A percentile compares a stretch with the other conserved stretches of the same genome.
These are phyloP conservation scores for Aquanectria penicillioides DNA, from an alignment of 2,329 filamentous ascomycete genomes.

Conservation along the genomic window DNA sequence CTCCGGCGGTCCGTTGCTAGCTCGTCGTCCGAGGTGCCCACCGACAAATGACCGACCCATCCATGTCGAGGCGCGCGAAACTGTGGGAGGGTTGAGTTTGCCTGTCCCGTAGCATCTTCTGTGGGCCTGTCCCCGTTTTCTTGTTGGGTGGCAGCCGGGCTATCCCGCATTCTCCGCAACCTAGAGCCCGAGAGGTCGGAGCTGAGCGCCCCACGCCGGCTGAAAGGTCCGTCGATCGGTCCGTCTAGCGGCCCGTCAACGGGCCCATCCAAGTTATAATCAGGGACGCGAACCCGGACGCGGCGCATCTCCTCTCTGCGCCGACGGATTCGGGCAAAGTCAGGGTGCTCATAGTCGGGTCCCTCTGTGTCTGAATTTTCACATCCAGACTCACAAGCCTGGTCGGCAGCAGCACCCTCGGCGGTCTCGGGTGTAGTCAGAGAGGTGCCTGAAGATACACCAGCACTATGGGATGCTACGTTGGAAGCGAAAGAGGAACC, in stretches of 20 bases:
- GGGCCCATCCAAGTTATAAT: constrained; percentile 28
- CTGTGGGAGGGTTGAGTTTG: constrained; percentile 13
- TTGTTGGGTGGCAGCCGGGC: background rate
- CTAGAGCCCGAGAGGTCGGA: constrained; percentile 16
- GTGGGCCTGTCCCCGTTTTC: background rate
- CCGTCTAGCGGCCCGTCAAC: constrained; percentile 12
- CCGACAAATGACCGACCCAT: constrained; percentile 41
- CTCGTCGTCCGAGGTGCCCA: constrained; percentile 42
- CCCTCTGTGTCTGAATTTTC: constrained; percentile 66
- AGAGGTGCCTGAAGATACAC: constrained; percentile 56
- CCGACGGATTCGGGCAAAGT: constrained; percentile 23
- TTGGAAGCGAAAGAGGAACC: constrained; percentile 85
- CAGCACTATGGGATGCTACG: constrained; percentile 52
- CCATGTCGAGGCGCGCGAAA: constrained; percentile 23
- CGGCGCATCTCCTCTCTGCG: constrained; percentile 28
- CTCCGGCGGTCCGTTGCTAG: constrained; percentile 31
- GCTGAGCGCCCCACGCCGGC: constrained; percentile 19
- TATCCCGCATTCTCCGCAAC: constrained; percentile 25
- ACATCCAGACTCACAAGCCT: constrained; percentile 61
- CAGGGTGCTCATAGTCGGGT: constrained; percentile 54
- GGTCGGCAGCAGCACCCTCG: constrained; percentile 50
- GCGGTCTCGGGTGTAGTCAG: constrained; percentile 45
- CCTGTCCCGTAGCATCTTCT: background rate
- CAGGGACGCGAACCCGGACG: constrained; percentile 31
- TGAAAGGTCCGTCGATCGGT: constrained; percentile 5